A percentile compares a stretch with the other conserved stretches of the same genome.
phyloP scores from a whole-genome alignment of 495 filamentous ascomycete genomes.

The Aspergillus hancockii region DNA sequence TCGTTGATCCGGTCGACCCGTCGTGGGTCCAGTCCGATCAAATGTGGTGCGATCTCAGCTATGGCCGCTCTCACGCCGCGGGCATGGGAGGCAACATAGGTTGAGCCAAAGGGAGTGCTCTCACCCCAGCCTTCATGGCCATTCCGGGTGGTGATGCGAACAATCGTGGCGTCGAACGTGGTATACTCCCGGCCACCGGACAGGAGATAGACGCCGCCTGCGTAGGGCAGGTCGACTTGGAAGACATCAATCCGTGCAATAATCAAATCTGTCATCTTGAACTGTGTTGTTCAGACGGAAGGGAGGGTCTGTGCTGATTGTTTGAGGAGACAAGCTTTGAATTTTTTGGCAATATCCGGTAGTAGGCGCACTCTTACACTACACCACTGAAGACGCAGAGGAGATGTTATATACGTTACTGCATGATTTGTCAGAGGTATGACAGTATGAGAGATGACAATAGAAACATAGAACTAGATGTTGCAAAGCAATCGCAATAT shows the following conservation, averaged over 20 bases:
- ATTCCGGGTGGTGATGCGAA: constrained; percentile 11
- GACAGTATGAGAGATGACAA: no score
- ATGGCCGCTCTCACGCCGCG: constrained; percentile 11
- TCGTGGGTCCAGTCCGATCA: constrained; percentile 16
- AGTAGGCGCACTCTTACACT: no score
- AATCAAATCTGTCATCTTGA: constrained; percentile 7
- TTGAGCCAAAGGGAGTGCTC: constrained; percentile 15
- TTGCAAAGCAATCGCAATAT: no score
- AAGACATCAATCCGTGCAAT: constrained; percentile 13
- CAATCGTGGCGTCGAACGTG: constrained; percentile 12
- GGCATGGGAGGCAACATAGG: constrained; percentile 10
- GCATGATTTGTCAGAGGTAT: no score
- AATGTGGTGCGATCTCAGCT: constrained; percentile 7
- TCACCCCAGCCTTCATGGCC: constrained; percentile 16
- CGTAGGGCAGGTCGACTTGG: constrained; percentile 13
- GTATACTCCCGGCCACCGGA: constrained; percentile 10
- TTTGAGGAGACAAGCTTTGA: no score
- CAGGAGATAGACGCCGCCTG: constrained; percentile 12
- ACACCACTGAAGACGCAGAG: no score
- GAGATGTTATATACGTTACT: no score
- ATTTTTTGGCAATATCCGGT: no score
- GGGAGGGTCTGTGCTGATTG: no score
- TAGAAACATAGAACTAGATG: no score
- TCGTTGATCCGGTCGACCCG: constrained; percentile 17
- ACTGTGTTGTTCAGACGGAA: no score